phyloP scores from a whole-genome alignment of 2,329 filamentous ascomycete species.

The Sporothrix pallida region DNA sequence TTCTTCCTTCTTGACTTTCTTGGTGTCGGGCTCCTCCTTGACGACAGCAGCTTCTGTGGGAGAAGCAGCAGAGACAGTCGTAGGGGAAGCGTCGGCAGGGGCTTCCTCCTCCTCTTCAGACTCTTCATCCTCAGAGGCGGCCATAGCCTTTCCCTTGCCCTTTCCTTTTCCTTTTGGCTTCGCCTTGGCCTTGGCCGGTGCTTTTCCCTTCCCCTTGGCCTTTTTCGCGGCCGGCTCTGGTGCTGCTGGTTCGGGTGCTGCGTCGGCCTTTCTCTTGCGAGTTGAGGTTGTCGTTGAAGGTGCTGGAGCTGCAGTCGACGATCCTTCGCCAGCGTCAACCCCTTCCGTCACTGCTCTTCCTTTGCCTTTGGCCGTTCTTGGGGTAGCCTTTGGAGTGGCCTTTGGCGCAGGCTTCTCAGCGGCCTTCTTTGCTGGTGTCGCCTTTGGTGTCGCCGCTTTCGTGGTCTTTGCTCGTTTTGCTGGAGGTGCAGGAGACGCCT shows the following conservation, averaged over 20 bases:
- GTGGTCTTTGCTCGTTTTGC: neutral
- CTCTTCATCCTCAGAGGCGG: neutral
- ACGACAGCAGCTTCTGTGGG: neutral
- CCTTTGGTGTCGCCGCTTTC: neutral
- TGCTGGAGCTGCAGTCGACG: neutral
- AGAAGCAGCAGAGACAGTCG: neutral
- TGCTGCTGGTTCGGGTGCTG: neutral
- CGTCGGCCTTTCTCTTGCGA: neutral
- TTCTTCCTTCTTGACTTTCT: neutral
- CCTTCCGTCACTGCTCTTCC: neutral
- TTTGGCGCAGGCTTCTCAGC: conserved; percentile 3
- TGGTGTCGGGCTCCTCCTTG: neutral
- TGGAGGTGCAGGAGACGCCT: neutral
- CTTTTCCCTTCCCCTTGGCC: neutral
- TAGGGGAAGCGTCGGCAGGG: neutral
- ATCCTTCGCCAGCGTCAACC: neutral
- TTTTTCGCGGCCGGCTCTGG: neutral
- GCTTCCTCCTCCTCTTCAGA: neutral
- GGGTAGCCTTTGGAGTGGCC: neutral
- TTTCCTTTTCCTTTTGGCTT: neutral
- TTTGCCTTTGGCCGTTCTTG: neutral
- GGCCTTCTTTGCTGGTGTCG: neutral
- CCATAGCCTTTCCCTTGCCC: neutral
- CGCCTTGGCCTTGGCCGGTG: neutral
- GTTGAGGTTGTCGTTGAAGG: neutral